Conservation (phyloP, 75 land plant species). For the Picea sitchensis region DNA sequence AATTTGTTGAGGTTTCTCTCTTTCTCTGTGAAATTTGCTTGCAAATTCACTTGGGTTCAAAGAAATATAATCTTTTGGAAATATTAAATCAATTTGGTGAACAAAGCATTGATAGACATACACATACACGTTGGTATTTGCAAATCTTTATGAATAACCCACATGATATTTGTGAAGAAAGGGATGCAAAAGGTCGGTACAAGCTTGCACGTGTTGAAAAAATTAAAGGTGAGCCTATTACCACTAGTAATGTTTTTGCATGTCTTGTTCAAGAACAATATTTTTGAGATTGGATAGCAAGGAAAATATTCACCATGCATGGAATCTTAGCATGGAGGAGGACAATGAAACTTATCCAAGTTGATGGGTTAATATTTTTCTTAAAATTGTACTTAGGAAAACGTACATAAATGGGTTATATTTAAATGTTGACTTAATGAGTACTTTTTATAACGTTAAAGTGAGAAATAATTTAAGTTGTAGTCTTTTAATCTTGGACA, state of each 20-base stretch:
- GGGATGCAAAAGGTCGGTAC: constrained; percentile 90
- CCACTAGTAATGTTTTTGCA: neutral
- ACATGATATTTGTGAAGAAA: constrained; percentile 65
- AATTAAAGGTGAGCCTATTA: constrained; percentile 55
- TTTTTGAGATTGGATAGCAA: neutral
- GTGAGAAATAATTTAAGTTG: no score
- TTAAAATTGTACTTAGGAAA: no score
- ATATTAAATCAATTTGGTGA: neutral
- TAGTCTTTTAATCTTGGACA: no score
- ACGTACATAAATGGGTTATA: no score
- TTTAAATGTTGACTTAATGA: no score
- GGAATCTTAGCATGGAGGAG: no score
- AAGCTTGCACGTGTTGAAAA: constrained; percentile 94
- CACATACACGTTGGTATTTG: neutral
- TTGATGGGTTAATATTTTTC: no score
- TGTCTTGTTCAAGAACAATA: neutral
- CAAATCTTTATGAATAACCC: constrained; percentile 83
- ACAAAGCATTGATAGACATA: neutral
- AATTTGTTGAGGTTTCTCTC: constrained; percentile 75
- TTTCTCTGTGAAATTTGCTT: neutral
- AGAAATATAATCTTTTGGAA: no score
- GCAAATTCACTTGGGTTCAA: neutral
- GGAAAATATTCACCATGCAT: no score
- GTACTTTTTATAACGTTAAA: no score
- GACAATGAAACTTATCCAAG: no score